Conservation (phyloP, 2,329 filamentous ascomycete genomes). For the Aureobasidium sp. region DNA sequence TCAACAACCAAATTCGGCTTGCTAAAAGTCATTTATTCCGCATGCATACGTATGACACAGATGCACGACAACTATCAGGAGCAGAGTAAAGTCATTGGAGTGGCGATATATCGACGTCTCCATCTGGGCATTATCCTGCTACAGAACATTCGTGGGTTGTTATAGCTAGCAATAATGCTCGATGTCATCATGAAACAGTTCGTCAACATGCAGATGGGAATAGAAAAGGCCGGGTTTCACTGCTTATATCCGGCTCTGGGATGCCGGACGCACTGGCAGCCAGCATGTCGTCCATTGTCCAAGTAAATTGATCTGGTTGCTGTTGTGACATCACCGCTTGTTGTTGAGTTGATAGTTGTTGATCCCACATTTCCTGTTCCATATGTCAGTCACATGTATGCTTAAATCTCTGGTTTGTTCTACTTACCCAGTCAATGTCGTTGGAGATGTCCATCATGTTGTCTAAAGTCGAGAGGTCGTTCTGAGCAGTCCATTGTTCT, state of each 20-base stretch:
- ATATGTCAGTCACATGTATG: background rate
- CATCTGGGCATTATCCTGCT: background rate
- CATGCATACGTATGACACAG: too few relatives aligned
- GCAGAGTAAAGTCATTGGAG: too few relatives aligned
- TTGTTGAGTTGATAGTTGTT: background rate
- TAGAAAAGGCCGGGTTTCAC: background rate
- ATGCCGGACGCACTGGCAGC: background rate
- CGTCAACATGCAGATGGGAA: background rate
- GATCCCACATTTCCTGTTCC: slow-evolving; percentile 5
- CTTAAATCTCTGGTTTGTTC: background rate
- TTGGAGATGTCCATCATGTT: slow-evolving; percentile 24
- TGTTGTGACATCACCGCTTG: background rate
- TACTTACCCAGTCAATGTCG: slow-evolving; percentile 26
- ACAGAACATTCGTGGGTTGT: background rate
- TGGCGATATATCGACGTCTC: background rate
- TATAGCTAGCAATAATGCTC: background rate
- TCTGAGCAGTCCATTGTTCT: background rate
- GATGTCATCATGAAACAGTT: background rate
- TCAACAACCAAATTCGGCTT: too few relatives aligned
- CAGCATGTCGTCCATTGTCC: background rate
- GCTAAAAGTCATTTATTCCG: too few relatives aligned
- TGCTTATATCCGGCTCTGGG: background rate
- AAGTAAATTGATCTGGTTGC: background rate
- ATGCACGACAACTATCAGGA: too few relatives aligned
- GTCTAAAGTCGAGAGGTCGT: slow-evolving; percentile 24